Evolutionary conservation across 805 yeast species (phyloP), one percentile per base, ranked within the genome.

Genomic region (Lipomyces kockii): DNA sequence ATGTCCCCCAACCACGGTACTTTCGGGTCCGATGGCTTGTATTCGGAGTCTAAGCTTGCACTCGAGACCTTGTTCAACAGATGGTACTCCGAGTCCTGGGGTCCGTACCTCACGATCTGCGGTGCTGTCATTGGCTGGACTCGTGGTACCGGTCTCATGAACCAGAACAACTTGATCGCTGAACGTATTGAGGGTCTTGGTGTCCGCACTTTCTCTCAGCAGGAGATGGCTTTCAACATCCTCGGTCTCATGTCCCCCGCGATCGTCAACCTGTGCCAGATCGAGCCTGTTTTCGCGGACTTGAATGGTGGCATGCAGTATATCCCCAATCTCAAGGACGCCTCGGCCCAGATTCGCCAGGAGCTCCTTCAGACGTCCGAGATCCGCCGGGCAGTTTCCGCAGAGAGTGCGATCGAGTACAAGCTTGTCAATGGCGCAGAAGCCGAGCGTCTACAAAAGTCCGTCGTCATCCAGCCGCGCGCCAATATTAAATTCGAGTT

Each of bases 51-150:
- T 69, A 95, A 95, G 85, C 83, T 94, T 68, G 91, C 97, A 54
- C 84, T 95, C 74, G 99, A 95, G 83, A 94, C 98, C 39, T 83
- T 95, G 78, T 92, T 95, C 87, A 94, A 94, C 89, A 91, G 98
- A 86, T 95, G 99, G 99, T 85, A 89, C 81, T 93, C 99, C 59
- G 99, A 95, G 84, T 90, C 92, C 68, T 95, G 99, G 99, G 88
- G 89, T 58, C 83, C 90, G 72, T 95, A 91, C 83, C 87, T 95
- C 82, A 95, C 98, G 67, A 84, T 95, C 69, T 93, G 98, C 81
- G 99, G 99, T 84, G 98, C 99, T 58, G 86, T 95, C 73, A 95
- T 95, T 80, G 99, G 99, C 79, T 95, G 99, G 99, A 95, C 99
- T 72, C 91, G 99, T 86, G 99, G 99, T 81, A 95, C 99, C 68